phyloP scores from a whole-genome alignment of 2,329 filamentous ascomycete genomes.

The Emericellopsis cladophorae region DNA sequence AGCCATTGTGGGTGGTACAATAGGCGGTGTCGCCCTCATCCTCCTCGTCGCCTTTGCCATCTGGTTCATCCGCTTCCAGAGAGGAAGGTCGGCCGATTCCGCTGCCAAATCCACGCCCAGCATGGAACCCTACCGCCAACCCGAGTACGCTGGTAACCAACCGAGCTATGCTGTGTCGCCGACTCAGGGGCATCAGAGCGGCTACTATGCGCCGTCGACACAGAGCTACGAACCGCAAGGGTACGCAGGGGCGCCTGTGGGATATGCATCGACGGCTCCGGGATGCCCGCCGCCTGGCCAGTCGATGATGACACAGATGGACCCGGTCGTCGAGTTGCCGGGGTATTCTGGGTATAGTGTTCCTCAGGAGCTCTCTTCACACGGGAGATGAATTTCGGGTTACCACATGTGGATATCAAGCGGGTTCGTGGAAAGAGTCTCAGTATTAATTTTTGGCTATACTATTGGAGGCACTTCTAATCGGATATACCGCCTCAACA shows the following conservation, averaged over 20 bases:
- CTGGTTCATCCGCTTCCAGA: slow-evolving; percentile 6
- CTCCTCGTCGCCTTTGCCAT: slow-evolving; percentile 8
- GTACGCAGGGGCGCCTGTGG: background rate
- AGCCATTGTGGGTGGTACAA: slow-evolving; percentile 10
- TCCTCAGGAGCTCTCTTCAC: background rate
- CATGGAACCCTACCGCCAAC: background rate
- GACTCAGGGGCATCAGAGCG: background rate
- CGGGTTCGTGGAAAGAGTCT: no score
- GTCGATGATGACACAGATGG: background rate
- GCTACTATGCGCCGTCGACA: background rate
- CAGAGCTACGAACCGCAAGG: background rate
- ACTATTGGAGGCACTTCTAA: no score
- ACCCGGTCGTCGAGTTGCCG: background rate
- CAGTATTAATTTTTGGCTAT: no score
- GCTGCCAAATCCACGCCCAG: background rate
- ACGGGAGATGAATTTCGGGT: no score
- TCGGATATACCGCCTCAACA: no score
- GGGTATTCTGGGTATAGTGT: background rate
- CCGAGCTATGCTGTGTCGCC: background rate
- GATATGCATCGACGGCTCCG: background rate
- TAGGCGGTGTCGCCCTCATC: slow-evolving; percentile 10
- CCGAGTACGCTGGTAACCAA: background rate
- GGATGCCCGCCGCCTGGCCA: background rate
- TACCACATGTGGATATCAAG: no score
- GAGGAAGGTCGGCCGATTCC: background rate